Conservation (phyloP, 1,139 yeast genomes). For the Taiozyma sp. region DNA sequence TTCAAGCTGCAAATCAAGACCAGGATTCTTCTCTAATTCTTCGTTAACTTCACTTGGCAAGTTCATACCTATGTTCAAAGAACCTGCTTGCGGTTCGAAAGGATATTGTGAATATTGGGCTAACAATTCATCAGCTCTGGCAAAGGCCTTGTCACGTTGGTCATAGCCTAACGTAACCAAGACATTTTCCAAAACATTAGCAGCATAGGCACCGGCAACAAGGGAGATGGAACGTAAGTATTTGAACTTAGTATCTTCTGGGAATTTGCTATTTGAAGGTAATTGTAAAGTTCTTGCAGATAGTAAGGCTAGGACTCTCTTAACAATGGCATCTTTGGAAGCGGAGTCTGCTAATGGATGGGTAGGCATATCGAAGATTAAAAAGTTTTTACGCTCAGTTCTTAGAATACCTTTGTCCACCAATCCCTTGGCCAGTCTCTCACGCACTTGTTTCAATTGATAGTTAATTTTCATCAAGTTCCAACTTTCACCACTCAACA, state of each 20-base stretch:
- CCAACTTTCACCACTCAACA: conserved; percentile 96
- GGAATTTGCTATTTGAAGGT: conserved; percentile 53
- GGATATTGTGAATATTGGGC: conserved; percentile 84
- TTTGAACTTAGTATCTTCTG: conserved; percentile 64
- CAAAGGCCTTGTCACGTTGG: conserved; percentile 88
- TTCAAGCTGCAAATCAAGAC: conserved; percentile 73
- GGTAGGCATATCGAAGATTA: conserved; percentile 96
- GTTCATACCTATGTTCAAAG: conserved; percentile 74
- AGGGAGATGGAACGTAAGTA: conserved; percentile 76
- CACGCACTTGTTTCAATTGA: conserved; percentile 96
- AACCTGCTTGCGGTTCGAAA: conserved; percentile 56
- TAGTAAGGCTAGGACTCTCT: conserved; percentile 66
- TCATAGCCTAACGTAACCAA: conserved; percentile 76
- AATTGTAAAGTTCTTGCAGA: conserved; percentile 60
- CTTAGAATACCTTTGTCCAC: conserved; percentile 97
- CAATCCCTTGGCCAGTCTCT: conserved; percentile 90
- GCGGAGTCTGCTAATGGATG: conserved; percentile 91
- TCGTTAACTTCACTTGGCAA: conserved; percentile 61
- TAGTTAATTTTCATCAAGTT: conserved; percentile 89
- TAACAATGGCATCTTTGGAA: conserved; percentile 73
- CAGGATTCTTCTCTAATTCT: conserved; percentile 56
- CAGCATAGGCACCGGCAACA: conserved; percentile 90
- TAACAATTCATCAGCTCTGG: conserved; percentile 87
- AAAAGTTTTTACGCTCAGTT: conserved; percentile 92
- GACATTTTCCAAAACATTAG: conserved; percentile 92